Evolutionary conservation across 257 asterid genomes (phyloP), one percentile per base, ranked within the genome.

Genomic region (Solanum sparsipilum): DNA sequence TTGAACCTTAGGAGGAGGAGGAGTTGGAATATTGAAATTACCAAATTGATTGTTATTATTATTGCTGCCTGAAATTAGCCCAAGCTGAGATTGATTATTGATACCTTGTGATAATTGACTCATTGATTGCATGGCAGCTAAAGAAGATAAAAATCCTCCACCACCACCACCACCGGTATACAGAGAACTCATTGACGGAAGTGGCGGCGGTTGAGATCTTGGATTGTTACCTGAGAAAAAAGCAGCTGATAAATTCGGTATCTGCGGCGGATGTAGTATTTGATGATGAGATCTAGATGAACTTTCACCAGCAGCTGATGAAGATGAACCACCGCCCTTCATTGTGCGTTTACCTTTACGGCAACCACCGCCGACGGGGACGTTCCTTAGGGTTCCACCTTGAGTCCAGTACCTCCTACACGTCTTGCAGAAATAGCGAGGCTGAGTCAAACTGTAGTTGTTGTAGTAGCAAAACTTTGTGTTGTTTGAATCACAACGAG

Each of bases 391-490:
- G 88, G 90, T 84, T 75, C 93, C 93, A 2, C 93, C 93, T 16
- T 89, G 90, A 36, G 93, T 91, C 93, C 93, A 91, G 63, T 91
- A 88, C 90, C 93, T 89, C 65, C 89, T 68, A 79, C 93, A 91
- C 7, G 87, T 78, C 82, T 89, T 91, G 89, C 93, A 91, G 41
- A 87, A 83, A 70, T 91, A 91, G 35, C 93, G 67, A 12, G 93
- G 93, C 74, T 91, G 93, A 44, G 86, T 56, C 12, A 91, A 89
- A 56, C 90, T 89, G 74, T 91, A 89, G 46, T 91, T 91, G 83
- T 91, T 91, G 52, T 72, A 91, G 67, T 91, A 91, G 74, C 93
- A 91, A 56, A 91, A 91, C 72, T 91, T 89, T 16, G 91, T 91
- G 84, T 91, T 86, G 13, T n/a, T 34, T 3, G 93, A 91, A 23